These are phyloP conservation scores for Rhodotorula sp. DNA, from an alignment of 1,284 basidiomycete genomes.

Conservation along the genomic window DNA sequence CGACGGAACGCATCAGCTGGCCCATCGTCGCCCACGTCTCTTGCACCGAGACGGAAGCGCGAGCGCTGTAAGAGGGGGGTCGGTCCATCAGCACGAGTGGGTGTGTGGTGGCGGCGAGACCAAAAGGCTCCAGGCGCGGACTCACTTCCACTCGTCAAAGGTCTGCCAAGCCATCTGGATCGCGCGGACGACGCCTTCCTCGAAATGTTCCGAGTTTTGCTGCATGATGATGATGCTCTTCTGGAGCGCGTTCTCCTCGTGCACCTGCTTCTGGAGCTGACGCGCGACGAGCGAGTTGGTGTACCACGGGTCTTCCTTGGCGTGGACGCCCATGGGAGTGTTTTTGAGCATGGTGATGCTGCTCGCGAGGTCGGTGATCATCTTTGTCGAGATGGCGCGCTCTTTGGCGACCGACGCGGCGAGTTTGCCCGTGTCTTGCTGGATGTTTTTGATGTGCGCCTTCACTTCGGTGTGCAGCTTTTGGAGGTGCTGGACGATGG, in stretches of 20 bases:
- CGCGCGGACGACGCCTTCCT: slow-evolving; percentile 91
- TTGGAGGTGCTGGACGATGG: slow-evolving; percentile 95
- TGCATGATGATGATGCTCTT: slow-evolving; percentile 99
- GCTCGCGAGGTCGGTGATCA: slow-evolving; percentile 83
- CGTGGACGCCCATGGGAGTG: slow-evolving; percentile 81
- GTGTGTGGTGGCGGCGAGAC: too few species aligned
- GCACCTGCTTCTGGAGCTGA: slow-evolving; percentile 84
- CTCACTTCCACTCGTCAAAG: slow-evolving; percentile 86
- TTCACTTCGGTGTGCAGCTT: slow-evolving; percentile 93
- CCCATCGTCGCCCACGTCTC: slow-evolving; percentile 77
- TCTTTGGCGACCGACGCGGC: slow-evolving; percentile 91
- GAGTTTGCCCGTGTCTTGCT: slow-evolving; percentile 63
- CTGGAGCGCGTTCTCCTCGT: slow-evolving; percentile 96
- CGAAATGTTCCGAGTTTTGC: slow-evolving; percentile 93
- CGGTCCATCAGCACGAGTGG: neutral
- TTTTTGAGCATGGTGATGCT: slow-evolving; percentile 90
- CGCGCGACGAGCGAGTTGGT: slow-evolving; percentile 76
- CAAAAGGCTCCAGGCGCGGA: neutral
- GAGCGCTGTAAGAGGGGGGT: slow-evolving; percentile 44
- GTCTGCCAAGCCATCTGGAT: slow-evolving; percentile 97
- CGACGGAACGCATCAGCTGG: slow-evolving; percentile 74
- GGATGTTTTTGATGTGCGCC: slow-evolving; percentile 78
- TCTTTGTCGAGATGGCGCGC: slow-evolving; percentile 81
- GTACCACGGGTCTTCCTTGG: slow-evolving; percentile 77
- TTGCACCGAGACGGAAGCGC: slow-evolving; percentile 75